Base-by-base conservation (phyloP, 2,329 filamentous ascomycete genomes). In the Elsinoe arachidis region DNA sequence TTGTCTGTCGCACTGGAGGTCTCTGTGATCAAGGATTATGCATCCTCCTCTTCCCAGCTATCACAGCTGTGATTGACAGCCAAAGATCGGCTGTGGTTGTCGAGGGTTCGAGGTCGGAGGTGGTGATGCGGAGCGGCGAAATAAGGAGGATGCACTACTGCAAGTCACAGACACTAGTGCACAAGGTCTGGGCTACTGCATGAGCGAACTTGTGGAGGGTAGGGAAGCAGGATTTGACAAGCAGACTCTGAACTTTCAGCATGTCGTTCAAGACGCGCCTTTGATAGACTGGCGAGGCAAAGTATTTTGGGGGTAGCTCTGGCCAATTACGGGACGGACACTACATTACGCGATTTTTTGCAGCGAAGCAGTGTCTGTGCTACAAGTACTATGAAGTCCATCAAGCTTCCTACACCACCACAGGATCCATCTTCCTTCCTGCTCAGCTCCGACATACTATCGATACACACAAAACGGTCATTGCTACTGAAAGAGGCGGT, bases 381-480 rank as follows among this genome's bases (percentile, higher is more conserved):
- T 46, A 30, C 41, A 17, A 46, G 19, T 26, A 46, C 7, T 23
- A 6, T 46, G 41, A 46, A 46, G 41, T 30, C 19, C 15, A 46
- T 46, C 41, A 46, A 12, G 30, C 46, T 51, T 17, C 17, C 15
- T 34, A 15, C 30, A 15, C 17, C 15, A 26, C 44, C 11, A 51
- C 30, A 34, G 23, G 4, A 9, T 11, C 15, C 46, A 15, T 51
- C 30, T 15, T 34, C 46, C 9, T 11, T 15, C 3, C 12, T 51
- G n/a, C 14, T 51, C 17, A 15, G 11, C 23, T 51, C 15, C 46
- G 5, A 17, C 12, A 15, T 17, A 35, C 30, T 53, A 53, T 53
- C 49, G 49, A 37, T 53, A 53, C 35, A 37, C 49, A 53, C 19
- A 26, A 34, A 53, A 53, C 49, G 49, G 49, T 35, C 34, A 38